Conservation (phyloP, 2,329 filamentous ascomycete species). For the Emmonsiellopsis sp. region DNA sequence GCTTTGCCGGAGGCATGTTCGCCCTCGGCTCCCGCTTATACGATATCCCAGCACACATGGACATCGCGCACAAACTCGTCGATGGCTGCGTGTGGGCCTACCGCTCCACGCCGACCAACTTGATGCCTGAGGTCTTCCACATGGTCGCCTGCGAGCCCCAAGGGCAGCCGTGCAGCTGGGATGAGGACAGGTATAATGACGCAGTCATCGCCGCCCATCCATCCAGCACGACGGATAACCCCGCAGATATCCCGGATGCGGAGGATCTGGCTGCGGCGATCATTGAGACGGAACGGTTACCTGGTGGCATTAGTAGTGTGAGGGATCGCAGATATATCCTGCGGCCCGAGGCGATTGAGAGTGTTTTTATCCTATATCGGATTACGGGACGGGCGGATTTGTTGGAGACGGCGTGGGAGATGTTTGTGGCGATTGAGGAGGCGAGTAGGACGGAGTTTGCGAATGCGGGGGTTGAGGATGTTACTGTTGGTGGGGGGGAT, state of each 20-base stretch:
- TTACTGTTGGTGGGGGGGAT: not conserved
- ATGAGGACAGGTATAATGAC: slow-evolving; percentile 2
- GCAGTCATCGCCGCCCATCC: not conserved
- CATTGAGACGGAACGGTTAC: slow-evolving; percentile 5
- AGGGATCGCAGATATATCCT: slow-evolving; percentile 8
- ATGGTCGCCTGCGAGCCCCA: slow-evolving; percentile 30
- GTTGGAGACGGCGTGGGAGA: slow-evolving; percentile 78
- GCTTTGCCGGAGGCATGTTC: slow-evolving; percentile 48
- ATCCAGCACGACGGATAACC: not conserved
- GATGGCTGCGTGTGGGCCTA: slow-evolving; percentile 50
- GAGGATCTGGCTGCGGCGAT: not conserved
- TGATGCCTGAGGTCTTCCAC: slow-evolving; percentile 45
- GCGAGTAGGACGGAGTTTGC: slow-evolving; percentile 57
- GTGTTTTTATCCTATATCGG: slow-evolving; percentile 81
- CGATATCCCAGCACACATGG: slow-evolving; percentile 37
- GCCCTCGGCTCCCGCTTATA: slow-evolving; percentile 44
- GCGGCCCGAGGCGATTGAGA: slow-evolving; percentile 72
- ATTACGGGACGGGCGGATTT: slow-evolving; percentile 68
- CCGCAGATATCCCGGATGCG: not conserved
- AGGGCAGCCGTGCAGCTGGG: slow-evolving; percentile 5
- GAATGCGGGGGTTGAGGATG: slow-evolving; percentile 44
- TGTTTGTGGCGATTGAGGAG: slow-evolving; percentile 67
- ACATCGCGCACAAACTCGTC: slow-evolving; percentile 40
- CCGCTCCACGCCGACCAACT: slow-evolving; percentile 37
- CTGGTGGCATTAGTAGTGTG: slow-evolving; percentile 5